These are phyloP conservation scores for Heritiera fomes DNA, from an alignment of 345 rosid genomes.

Conservation along the genomic window DNA sequence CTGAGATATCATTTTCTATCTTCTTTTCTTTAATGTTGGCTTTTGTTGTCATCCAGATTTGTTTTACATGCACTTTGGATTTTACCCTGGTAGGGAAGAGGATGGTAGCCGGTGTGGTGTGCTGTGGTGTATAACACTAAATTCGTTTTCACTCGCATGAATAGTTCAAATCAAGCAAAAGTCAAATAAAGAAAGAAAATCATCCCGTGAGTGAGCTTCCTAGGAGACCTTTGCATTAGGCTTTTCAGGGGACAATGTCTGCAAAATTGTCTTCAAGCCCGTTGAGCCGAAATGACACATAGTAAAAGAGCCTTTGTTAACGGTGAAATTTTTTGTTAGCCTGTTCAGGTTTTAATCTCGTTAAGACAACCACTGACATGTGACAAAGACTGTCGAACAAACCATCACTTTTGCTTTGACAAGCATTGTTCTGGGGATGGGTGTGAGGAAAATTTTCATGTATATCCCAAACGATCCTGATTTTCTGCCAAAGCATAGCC, in stretches of 20 bases:
- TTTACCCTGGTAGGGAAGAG: background rate
- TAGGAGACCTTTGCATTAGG: background rate
- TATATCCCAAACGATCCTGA: conserved; percentile 33
- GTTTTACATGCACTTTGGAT: background rate
- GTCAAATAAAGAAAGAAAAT: conserved; percentile 11
- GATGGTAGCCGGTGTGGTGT: background rate
- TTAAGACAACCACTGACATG: conserved; percentile 10
- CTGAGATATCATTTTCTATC: background rate
- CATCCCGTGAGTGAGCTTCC: conserved; percentile 6
- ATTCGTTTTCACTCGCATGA: background rate
- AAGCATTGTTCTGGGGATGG: background rate
- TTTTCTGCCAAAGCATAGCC: conserved; percentile 27
- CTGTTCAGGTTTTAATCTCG: background rate
- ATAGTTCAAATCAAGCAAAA: background rate
- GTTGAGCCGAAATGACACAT: conserved; percentile 18
- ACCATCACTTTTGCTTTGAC: conserved; percentile 10
- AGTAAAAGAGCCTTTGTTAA: background rate
- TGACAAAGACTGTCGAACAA: conserved; percentile 7
- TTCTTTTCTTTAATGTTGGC: background rate
- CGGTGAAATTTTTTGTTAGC: background rate
- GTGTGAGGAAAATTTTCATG: conserved; percentile 2
- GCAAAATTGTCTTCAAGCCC: conserved; percentile 12
- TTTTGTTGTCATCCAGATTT: background rate
- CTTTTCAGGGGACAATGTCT: background rate
- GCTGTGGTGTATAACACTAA: too few relatives aligned